Percentiles rank a stretch among this genome's conserved stretches.
Evolutionary conservation across 441 rosid genomes (phyloP).

Genomic region (Erysimum cheiri): DNA sequence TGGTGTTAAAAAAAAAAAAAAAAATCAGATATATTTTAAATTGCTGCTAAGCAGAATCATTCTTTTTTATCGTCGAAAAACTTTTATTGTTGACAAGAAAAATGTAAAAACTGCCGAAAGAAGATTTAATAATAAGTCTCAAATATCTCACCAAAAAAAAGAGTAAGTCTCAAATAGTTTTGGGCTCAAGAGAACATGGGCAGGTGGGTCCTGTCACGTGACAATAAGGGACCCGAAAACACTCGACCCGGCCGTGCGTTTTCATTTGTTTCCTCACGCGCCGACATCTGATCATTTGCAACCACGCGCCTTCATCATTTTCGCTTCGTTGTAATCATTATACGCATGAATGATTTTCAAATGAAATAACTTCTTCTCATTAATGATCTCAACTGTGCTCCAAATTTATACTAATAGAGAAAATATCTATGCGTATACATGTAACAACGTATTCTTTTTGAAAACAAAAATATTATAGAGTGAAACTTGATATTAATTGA

Average conservation of each 20-base stretch:
- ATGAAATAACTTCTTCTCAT: conserved; percentile 9
- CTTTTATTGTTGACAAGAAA: background rate
- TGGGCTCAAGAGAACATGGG: conserved; percentile 47
- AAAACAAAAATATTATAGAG: too few species aligned
- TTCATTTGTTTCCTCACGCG: conserved; percentile 38
- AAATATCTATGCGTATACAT: too few species aligned
- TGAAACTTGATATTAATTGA: too few species aligned
- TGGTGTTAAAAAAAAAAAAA: too few species aligned
- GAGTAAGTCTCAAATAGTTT: background rate
- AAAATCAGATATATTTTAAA: background rate
- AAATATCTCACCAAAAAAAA: too few species aligned
- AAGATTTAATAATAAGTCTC: background rate
- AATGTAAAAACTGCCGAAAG: conserved; percentile 20
- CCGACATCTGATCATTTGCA: conserved; percentile 37
- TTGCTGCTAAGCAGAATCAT: background rate
- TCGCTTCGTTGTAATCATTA: conserved; percentile 30
- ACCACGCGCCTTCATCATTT: conserved; percentile 34
- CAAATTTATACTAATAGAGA: background rate
- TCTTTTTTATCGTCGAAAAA: background rate
- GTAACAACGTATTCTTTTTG: too few species aligned
- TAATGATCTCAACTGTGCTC: background rate
- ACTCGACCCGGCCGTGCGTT: conserved; percentile 47
- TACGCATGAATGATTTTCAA: background rate
- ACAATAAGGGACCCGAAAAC: conserved; percentile 41
- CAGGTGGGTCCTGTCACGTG: conserved; percentile 45